Evolutionary conservation across 2,329 filamentous ascomycete species (phyloP).

Genomic region (Talaromyces islandicus): DNA sequence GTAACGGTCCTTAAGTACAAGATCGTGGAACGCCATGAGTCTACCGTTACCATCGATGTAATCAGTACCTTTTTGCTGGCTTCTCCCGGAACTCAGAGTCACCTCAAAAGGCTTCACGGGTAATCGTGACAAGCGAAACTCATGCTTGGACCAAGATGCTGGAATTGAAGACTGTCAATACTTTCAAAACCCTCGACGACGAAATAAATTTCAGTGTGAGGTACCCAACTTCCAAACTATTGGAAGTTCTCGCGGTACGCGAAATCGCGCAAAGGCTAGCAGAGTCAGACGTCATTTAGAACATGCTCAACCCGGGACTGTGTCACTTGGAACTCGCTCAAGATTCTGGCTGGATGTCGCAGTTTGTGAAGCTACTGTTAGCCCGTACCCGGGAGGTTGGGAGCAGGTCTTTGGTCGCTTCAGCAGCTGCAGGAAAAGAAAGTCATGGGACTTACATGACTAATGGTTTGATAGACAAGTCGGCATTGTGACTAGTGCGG

Average conservation of each 20-base stretch:
- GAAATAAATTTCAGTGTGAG: not conserved
- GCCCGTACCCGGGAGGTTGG: constrained; percentile 45
- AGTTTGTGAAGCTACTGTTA: constrained; percentile 25
- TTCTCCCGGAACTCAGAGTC: constrained; percentile 1
- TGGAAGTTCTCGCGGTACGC: not conserved
- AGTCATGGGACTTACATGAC: constrained; percentile 44
- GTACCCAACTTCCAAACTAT: not conserved
- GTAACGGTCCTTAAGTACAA: not conserved
- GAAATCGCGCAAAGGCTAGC: not conserved
- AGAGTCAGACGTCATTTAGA: not conserved
- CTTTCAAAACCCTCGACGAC: constrained; percentile 32
- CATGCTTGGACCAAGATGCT: not conserved
- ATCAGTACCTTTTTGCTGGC: constrained; percentile 2
- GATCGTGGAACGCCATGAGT: constrained; percentile 10
- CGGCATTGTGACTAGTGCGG: constrained; percentile 12
- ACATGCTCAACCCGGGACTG: constrained; percentile 2
- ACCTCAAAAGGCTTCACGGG: not conserved
- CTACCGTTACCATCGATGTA: constrained; percentile 17
- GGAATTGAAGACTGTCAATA: constrained; percentile 18
- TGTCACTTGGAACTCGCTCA: constrained; percentile 1
- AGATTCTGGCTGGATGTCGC: not conserved
- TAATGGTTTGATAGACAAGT: constrained; percentile 24
- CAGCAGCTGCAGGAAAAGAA: constrained; percentile 32
- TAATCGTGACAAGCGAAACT: not conserved
- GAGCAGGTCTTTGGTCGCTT: constrained; percentile 39